Percentiles rank a stretch among this genome's conserved stretches.
phyloP scores from a whole-genome alignment of 805 yeast genomes.

The Saccharomycopsis selenospora region DNA sequence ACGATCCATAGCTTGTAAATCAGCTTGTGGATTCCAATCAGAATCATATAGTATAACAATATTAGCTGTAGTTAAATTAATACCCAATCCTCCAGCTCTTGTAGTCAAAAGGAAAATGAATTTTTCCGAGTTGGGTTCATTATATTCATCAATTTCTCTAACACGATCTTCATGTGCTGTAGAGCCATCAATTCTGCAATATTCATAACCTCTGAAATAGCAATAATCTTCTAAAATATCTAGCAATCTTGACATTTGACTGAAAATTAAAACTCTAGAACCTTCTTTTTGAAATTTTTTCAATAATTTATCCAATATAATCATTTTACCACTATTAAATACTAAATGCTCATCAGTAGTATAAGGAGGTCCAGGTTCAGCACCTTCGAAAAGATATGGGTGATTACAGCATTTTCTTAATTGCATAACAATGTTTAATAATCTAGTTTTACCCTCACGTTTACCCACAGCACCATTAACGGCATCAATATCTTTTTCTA shows the following conservation, averaged over 20 bases:
- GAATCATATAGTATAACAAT: slow-evolving; percentile 83
- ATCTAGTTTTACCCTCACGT: slow-evolving; percentile 84
- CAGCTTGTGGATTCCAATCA: slow-evolving; percentile 98
- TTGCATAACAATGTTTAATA: slow-evolving; percentile 94
- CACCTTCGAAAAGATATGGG: slow-evolving; percentile 97
- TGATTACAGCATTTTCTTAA: slow-evolving; percentile 94
- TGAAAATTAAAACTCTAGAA: slow-evolving; percentile 82
- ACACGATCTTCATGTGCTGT: slow-evolving; percentile 91
- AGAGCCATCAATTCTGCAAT: slow-evolving; percentile 90
- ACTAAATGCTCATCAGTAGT: slow-evolving; percentile 93
- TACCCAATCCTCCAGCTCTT: slow-evolving; percentile 96
- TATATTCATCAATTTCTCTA: slow-evolving; percentile 86
- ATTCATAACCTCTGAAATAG: slow-evolving; percentile 70
- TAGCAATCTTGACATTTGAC: slow-evolving; percentile 86
- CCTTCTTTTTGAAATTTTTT: slow-evolving; percentile 68
- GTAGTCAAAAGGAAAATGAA: slow-evolving; percentile 84
- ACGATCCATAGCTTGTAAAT: slow-evolving; percentile 95
- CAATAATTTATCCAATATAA: slow-evolving; percentile 75
- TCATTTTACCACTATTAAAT: slow-evolving; percentile 86
- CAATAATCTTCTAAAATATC: slow-evolving; percentile 94
- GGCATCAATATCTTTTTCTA: slow-evolving; percentile 92
- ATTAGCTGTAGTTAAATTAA: slow-evolving; percentile 87
- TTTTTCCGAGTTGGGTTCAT: slow-evolving; percentile 71
- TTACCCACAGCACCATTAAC: slow-evolving; percentile 95
- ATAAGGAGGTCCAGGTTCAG: slow-evolving; percentile 97